Percentiles rank a stretch among this genome's conserved stretches.
Conservation (phyloP, 768 basidiomycete genomes). For the Clitopilus hobsonii region DNA sequence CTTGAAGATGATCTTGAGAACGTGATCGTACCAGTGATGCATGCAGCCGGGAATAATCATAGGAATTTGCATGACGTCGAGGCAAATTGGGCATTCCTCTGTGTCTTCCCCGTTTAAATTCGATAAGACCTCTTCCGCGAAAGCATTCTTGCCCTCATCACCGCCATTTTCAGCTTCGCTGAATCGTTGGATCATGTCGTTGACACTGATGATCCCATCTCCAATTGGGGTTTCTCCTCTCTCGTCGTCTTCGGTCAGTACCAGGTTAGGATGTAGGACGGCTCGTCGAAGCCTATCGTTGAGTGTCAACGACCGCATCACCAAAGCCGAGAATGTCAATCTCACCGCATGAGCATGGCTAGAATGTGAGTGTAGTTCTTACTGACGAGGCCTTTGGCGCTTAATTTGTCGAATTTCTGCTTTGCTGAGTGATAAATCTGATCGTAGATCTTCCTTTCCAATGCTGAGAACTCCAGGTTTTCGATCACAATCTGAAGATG, state of each 20-base stretch:
- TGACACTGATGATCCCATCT: constrained; percentile 47
- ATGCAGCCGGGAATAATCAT: constrained; percentile 71
- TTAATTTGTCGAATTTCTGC: constrained; percentile 72
- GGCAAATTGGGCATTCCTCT: constrained; percentile 76
- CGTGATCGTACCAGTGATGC: constrained; percentile 75
- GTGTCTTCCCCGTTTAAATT: constrained; percentile 50
- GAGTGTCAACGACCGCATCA: constrained; percentile 2
- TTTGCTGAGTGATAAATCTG: constrained; percentile 80
- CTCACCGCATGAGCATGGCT: constrained; percentile 91
- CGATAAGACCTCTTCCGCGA: constrained; percentile 62
- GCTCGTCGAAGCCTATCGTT: constrained; percentile 76
- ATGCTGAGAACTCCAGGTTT: constrained; percentile 70
- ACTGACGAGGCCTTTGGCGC: constrained; percentile 71
- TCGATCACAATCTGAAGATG: constrained; percentile 58
- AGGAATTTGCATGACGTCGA: constrained; percentile 70
- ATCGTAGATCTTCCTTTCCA: constrained; percentile 87
- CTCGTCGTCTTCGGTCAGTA: constrained; percentile 50
- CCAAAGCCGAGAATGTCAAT: constrained; percentile 3
- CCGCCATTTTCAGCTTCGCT: constrained; percentile 29
- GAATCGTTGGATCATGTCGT: constrained; percentile 55
- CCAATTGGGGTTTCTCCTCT: constrained; percentile 29
- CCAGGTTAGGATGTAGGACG: constrained; percentile 86
- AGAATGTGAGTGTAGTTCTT: constrained; percentile 86
- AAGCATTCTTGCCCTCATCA: constrained; percentile 32
- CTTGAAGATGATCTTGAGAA: not conserved